Base-by-base conservation (phyloP, 305 asterid genomes). In the Solanum chacoense region DNA sequence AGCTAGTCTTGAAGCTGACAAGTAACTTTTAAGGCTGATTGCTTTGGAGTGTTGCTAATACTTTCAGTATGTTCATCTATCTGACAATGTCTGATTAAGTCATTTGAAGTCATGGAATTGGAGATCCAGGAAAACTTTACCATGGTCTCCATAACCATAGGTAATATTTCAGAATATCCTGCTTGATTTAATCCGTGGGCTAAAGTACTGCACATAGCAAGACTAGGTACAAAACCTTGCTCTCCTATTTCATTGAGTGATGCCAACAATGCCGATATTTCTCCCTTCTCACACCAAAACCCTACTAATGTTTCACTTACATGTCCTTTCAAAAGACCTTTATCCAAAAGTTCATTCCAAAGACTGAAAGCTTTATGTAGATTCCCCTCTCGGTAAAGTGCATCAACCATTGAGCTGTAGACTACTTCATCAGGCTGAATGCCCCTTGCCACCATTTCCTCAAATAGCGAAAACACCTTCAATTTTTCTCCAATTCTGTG, bases 341-440 rank as follows among this genome's bases (percentile, higher is more conserved):
- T 93, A 89, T 93, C 93, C 92, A 94, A 84, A 89, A 94, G 92
- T 89, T 92, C 95, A 87, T 89, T 90, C 98, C 98, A 95, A 50
- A 90, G 87, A 85, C 92, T 92, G 87, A 94, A 84, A 36, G 96
- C 98, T 93, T 90, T 88, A 63, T 93, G 94, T 90, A 92, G 88
- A 87, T 92, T 88, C 50, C 96, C 95, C 77, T 92, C 95, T 92
- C 93, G 94, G 87, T 88, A 92, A 76, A 91, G 89, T 36, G 97
- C 94, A 75, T 94, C 95, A 32, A 95, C 86, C 75, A 96, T 92
- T 91, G 92, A 83, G 81, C 93, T 90, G 88, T 92, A 94, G 4
- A 91, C 91, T 73, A 94, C 89, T 89, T 95, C 96, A 90, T 96
- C 98, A 74, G 98, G 99, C 92, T 94, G 95, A 38, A 93, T 87